Conservation (phyloP, 1,284 basidiomycete genomes). For the Cutaneotrichosporon dermatis region DNA sequence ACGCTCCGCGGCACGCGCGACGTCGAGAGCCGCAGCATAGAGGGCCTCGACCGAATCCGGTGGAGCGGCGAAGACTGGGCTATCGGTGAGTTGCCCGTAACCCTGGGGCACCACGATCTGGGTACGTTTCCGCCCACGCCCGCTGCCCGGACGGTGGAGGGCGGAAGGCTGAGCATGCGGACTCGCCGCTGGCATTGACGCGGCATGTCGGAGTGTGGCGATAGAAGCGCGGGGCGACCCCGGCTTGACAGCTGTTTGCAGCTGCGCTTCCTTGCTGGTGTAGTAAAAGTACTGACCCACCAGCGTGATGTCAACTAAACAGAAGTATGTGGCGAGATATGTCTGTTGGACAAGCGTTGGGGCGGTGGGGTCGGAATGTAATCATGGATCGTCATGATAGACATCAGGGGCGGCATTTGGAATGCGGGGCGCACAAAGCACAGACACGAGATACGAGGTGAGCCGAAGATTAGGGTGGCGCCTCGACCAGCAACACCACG, state of each 20-base stretch:
- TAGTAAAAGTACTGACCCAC: constrained; percentile 78
- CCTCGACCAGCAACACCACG: too few species aligned
- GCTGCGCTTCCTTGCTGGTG: constrained; percentile 9
- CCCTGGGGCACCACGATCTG: neutral
- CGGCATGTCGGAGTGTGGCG: neutral
- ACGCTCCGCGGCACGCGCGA: constrained; percentile 47
- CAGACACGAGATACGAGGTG: constrained; percentile 1
- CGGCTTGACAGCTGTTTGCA: neutral
- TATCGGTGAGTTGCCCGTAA: constrained; percentile 2
- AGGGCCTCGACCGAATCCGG: constrained; percentile 35
- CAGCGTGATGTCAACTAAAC: constrained; percentile 68
- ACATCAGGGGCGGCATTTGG: neutral
- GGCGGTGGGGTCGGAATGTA: neutral
- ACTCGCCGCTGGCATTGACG: neutral
- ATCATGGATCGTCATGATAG: neutral
- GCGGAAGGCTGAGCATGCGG: neutral
- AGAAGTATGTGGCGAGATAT: constrained; percentile 82
- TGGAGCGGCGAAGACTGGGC: constrained; percentile 13
- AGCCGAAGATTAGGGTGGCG: neutral
- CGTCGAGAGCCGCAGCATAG: constrained; percentile 46
- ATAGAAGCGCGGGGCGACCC: constrained; percentile 7
- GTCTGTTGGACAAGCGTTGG: constrained; percentile 54
- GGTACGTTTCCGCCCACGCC: constrained; percentile 5
- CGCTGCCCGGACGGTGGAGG: neutral
- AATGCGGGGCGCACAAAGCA: neutral